phyloP scores from a whole-genome alignment of 495 filamentous ascomycete genomes.

The Aspergillus biplanus region DNA sequence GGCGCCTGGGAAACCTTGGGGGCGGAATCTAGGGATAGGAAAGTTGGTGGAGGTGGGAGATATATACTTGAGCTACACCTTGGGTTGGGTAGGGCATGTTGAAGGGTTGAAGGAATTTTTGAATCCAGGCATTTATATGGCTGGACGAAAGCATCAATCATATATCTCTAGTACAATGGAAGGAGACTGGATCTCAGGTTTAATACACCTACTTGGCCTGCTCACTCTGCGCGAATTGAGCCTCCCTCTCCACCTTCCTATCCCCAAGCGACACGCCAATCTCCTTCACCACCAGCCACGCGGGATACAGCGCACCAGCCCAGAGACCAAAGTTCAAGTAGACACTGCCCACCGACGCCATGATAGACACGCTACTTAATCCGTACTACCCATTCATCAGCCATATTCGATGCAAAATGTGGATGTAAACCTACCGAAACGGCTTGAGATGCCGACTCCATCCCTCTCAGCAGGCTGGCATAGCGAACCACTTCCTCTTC shows the following conservation, averaged over 20 bases:
- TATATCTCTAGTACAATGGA: too few species aligned
- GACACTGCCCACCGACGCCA: conserved; percentile 60
- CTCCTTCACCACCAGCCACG: conserved; percentile 60
- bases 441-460: conserved; percentile 65
- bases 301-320: conserved; percentile 57
- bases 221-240: not conserved
- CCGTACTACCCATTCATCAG: conserved; percentile 48
- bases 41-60: too few species aligned
- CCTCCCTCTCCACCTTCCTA: conserved; percentile 40
- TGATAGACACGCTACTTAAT: conserved; percentile 55
- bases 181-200: too few species aligned
- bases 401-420: not conserved
- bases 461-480: conserved; percentile 61
- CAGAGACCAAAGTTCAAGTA: conserved; percentile 68
- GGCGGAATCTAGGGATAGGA: too few species aligned
- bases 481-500: conserved; percentile 63
- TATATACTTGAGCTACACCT: too few species aligned
- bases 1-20: too few species aligned
- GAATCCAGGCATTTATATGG: too few species aligned
- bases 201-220: too few species aligned
- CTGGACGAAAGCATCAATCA: too few species aligned
- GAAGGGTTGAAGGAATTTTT: too few species aligned
- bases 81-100: too few species aligned
- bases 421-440: conserved; percentile 45
- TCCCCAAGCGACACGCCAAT: conserved; percentile 49